phyloP scores from a whole-genome alignment of 1,284 basidiomycete genomes.

The Rhodotorula sp. region DNA sequence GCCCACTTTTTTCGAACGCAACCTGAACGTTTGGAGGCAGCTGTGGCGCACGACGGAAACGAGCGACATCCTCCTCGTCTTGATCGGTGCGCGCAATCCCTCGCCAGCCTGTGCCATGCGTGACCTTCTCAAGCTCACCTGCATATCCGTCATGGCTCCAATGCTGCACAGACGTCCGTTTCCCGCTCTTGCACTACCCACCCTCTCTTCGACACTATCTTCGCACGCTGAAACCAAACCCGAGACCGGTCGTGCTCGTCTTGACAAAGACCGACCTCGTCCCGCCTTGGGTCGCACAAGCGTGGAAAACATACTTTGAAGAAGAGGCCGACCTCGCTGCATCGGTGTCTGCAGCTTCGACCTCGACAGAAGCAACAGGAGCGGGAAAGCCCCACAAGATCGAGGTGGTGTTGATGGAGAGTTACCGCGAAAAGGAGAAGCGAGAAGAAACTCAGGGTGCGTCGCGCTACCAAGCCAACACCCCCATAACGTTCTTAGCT shows the following conservation, averaged over 20 bases:
- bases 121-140: not conserved
- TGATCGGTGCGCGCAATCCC: too few species aligned
- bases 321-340: slow-evolving; percentile 23
- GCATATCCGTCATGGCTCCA: not conserved
- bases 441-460: slow-evolving; percentile 43
- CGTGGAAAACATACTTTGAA: slow-evolving; percentile 68
- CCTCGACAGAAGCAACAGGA: not conserved
- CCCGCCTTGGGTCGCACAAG: slow-evolving; percentile 57
- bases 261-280: slow-evolving; percentile 81
- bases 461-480: not conserved
- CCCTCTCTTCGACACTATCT: slow-evolving; percentile 56
- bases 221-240: slow-evolving; percentile 47
- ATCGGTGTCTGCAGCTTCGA: slow-evolving; percentile 4
- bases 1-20: slow-evolving; percentile 78
- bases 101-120: too few species aligned
- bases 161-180: slow-evolving; percentile 64
- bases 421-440: slow-evolving; percentile 60
- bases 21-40: slow-evolving; percentile 88
- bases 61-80: slow-evolving; percentile 28
- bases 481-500: too few species aligned
- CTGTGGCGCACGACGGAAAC: slow-evolving; percentile 59
- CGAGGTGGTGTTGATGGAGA: slow-evolving; percentile 67
- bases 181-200: slow-evolving; percentile 64
- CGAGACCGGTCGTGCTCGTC: slow-evolving; percentile 68
- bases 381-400: not conserved